Base-by-base conservation (phyloP, 2,329 filamentous ascomycete species). In the Cladosporium sp. region DNA sequence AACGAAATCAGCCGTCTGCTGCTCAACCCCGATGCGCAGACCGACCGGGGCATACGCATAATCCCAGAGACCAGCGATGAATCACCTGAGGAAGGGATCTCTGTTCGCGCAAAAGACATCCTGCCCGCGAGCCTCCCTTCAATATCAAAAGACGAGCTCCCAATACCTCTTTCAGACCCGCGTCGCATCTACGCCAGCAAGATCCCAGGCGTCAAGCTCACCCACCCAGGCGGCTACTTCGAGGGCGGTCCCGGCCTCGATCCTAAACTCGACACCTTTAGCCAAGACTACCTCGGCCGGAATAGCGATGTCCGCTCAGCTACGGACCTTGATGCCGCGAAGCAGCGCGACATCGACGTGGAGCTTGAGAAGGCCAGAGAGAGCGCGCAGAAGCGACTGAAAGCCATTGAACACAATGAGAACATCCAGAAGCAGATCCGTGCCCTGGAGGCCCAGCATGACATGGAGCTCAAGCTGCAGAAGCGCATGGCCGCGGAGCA, bases 161-260 rank as follows among this genome's bases (percentile, higher is more conserved):
- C 81, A 18, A 73, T 83, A 7, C 75, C 79, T 10, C 72, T 83
- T 12, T 69, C 75, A 55, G 81, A 82, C 26, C 69, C 77, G 1
- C 77, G 80, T 2, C 79, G 81, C 33, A 79, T 76, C 14, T 78
- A 79, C 72, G 69, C 77, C 44, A 79, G 76, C 29, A 75, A 77
- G 8, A 73, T 83, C n/a, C 77, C 80, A 0, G 80, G 80, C 33
- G 66, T 83, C 14, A 74, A 74, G 37, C 77, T 83, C 62, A 83
- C 81, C 0, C 81, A 83, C 67, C 74, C 75, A 2, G 77, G 78
- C 11, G 81, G 81, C n/a, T 81, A 80, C 53, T 73, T 81, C 31
- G 80, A 82, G 53, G 81, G 81, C n/a, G 81, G 81, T 1, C 80
- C 80, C 0, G 79, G 79, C 0, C 76, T 80, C 0, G 73, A 76